A percentile compares a stretch with the other conserved stretches of the same genome.
Conservation (phyloP, 352 stramenopile species). For the Paralagenidium karlingii region DNA sequence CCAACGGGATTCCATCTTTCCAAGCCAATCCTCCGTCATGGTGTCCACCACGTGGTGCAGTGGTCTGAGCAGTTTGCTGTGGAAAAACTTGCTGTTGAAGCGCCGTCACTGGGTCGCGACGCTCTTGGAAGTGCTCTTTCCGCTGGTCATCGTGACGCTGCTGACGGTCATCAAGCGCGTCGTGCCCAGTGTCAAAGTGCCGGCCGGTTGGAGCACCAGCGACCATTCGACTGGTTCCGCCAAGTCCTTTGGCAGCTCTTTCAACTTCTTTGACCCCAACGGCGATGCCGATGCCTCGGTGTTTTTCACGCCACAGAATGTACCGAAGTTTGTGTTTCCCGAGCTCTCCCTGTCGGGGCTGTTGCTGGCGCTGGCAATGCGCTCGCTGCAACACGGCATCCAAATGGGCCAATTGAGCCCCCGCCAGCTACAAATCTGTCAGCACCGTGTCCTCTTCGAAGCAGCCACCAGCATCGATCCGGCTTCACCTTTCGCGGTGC, state of each 20-base stretch:
- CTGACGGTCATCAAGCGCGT: constrained; percentile 42
- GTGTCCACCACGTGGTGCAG: too few relatives aligned
- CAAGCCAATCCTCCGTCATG: too few relatives aligned
- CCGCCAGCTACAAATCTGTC: constrained; percentile 4
- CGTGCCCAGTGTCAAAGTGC: constrained; percentile 33
- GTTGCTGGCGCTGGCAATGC: constrained; percentile 25
- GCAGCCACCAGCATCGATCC: constrained; percentile 20
- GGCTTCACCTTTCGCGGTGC: constrained; percentile 20
- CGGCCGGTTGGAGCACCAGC: constrained; percentile 33
- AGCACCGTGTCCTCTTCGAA: constrained; percentile 9
- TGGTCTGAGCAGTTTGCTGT: constrained; percentile 29
- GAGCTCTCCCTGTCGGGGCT: constrained; percentile 41
- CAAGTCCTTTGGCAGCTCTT: constrained; percentile 7
- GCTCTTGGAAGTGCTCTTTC: constrained; percentile 34
- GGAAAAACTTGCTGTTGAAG: constrained; percentile 64
- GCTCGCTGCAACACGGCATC: constrained; percentile 16
- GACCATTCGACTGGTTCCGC: not conserved
- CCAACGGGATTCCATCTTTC: too few relatives aligned
- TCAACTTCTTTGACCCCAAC: too few relatives aligned
- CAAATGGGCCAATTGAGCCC: constrained; percentile 10
- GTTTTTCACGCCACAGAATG: not conserved
- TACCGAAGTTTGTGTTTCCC: constrained; percentile 29
- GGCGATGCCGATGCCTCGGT: too few relatives aligned
- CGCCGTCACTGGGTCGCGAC: constrained; percentile 34
- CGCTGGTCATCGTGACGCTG: constrained; percentile 43